A percentile compares a stretch with the other conserved stretches of the same genome.
Conservation (phyloP, 306 rosid genomes). For the Potentilla sterilis region DNA sequence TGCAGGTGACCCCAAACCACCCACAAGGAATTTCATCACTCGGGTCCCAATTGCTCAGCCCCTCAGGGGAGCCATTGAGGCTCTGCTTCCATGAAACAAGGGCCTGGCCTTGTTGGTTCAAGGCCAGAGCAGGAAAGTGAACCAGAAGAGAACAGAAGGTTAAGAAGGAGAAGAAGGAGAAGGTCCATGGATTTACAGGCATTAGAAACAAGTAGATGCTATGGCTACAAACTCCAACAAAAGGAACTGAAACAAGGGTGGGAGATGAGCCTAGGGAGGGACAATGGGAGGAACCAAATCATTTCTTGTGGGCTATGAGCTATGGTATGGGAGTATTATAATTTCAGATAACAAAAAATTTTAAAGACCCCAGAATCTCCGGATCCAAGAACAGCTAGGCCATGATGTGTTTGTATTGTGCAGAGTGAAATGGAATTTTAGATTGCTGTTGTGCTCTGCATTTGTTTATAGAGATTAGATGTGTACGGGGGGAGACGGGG, state of each 20-base stretch:
- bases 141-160: conserved; percentile 34
- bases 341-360: conserved; percentile 18
- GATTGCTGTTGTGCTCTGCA: conserved; percentile 47
- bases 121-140: conserved; percentile 43
- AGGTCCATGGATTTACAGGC: conserved; percentile 84
- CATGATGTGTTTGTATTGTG: conserved; percentile 52
- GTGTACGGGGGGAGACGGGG: conserved; percentile 32
- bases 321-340: conserved; percentile 4
- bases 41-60: conserved; percentile 58
- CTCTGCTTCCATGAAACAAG: conserved; percentile 80
- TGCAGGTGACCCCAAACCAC: conserved; percentile 83
- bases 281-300: conserved; percentile 74
- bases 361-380: conserved; percentile 64
- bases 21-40: conserved; percentile 63
- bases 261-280: conserved; percentile 66
- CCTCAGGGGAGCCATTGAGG: conserved; percentile 54
- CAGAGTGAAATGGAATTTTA: conserved; percentile 60
- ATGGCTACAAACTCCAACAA: conserved; percentile 57
- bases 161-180: conserved; percentile 37
- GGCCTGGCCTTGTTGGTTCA: conserved; percentile 75
- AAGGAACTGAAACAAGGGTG: conserved; percentile 20
- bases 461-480: conserved; percentile 43
- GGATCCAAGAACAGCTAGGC: conserved; percentile 99
- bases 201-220: conserved; percentile 47
- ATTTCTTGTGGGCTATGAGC: conserved; percentile 68